Percentiles rank a stretch among this genome's conserved stretches.
Evolutionary conservation across 2,329 filamentous ascomycete species (phyloP).

Genomic region (Alternaria triticimaculans): DNA sequence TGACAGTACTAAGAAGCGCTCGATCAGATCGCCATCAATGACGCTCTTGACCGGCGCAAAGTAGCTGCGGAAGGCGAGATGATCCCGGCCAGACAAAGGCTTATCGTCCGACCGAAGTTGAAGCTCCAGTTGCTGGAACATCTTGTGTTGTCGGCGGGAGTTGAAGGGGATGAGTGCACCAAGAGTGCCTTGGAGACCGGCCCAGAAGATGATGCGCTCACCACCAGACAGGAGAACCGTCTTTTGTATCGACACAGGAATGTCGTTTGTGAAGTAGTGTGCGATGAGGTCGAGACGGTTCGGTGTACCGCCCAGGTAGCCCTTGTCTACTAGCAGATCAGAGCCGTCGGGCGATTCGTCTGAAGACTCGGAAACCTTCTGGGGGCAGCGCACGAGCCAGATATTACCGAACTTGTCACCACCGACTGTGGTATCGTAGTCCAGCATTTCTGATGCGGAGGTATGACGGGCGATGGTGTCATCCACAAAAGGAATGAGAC

Average conservation of each 20-base stretch:
- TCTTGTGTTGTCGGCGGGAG: conserved; percentile 91
- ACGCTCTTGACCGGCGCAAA: conserved; percentile 96
- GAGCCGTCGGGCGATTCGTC: conserved; percentile 91
- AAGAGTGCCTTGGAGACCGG: conserved; percentile 90
- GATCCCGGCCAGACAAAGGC: conserved; percentile 88
- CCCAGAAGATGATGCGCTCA: conserved; percentile 90
- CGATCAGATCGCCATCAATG: conserved; percentile 95
- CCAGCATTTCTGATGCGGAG: conserved; percentile 89
- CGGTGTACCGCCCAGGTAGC: conserved; percentile 87
- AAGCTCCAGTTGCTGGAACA: conserved; percentile 93
- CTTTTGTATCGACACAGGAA: conserved; percentile 89
- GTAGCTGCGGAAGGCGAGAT: conserved; percentile 93
- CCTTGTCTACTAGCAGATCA: conserved; percentile 87
- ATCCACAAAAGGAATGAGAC: conserved; percentile 90
- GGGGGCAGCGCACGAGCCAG: conserved; percentile 87
- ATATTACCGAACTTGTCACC: conserved; percentile 98
- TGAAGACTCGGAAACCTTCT: conserved; percentile 84
- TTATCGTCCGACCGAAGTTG: conserved; percentile 80
- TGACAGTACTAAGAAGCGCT: conserved; percentile 82
- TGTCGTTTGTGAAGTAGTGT: conserved; percentile 90
- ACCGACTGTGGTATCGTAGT: conserved; percentile 94
- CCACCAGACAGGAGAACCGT: conserved; percentile 89
- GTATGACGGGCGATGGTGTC: conserved; percentile 91
- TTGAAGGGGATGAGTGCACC: conserved; percentile 93
- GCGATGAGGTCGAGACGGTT: conserved; percentile 84